phyloP scores from a whole-genome alignment of 306 rosid genomes.

The Cicer bijugum region DNA sequence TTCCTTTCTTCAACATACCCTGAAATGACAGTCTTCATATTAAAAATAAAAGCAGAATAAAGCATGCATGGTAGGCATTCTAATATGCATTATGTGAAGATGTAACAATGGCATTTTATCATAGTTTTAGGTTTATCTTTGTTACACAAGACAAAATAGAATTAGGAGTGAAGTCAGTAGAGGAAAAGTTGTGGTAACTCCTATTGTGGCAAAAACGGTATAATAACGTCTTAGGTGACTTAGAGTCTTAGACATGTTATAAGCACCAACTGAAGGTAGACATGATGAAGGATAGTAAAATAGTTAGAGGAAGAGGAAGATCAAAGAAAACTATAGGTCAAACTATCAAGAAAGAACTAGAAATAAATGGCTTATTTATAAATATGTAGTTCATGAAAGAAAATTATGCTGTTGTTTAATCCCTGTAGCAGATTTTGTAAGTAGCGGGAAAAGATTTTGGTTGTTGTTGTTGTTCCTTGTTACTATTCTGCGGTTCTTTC shows the following conservation, averaged over 20 bases:
- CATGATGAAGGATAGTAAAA: not conserved
- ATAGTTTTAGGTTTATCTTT: conserved; percentile 4
- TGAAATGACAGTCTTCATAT: conserved; percentile 8
- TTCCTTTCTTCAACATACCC: not conserved
- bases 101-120: not conserved
- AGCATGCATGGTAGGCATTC: conserved; percentile 23
- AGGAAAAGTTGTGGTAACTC: not conserved
- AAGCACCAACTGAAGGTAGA: not conserved
- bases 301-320: not conserved
- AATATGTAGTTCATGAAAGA: not conserved
- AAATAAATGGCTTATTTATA: not conserved
- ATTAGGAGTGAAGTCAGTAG: not conserved
- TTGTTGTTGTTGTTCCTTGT: conserved; percentile 24
- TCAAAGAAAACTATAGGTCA: not conserved
- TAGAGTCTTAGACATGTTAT: not conserved
- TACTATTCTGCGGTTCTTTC: conserved; percentile 25
- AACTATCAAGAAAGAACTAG: not conserved
- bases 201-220: not conserved
- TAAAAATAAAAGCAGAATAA: conserved; percentile 10
- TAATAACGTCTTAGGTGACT: not conserved
- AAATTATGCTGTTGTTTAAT: not conserved
- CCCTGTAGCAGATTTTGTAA: not conserved
- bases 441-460: not conserved
- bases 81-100: not conserved
- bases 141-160: not conserved